Evolutionary conservation across 139 green algal genomes (phyloP).

Genomic region (Spirogloea muscicola): DNA sequence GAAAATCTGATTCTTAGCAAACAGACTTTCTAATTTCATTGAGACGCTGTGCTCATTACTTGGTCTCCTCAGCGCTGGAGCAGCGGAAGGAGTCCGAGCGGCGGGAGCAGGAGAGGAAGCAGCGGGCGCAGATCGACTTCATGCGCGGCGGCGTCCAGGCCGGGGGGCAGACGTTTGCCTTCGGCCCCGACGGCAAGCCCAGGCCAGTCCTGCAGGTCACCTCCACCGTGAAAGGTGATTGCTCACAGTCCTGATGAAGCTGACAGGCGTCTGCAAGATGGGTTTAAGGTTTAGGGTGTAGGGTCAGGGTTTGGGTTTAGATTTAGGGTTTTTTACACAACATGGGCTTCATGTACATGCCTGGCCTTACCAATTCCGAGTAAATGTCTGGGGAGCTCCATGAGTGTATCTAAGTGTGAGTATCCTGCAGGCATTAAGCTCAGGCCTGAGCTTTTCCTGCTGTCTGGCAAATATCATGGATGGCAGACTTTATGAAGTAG

Average conservation of each 20-base stretch:
- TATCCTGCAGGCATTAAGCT: too few species aligned
- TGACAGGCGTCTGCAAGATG: not conserved
- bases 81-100: conserved; percentile 19
- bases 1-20: too few species aligned
- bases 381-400: too few species aligned
- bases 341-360: not conserved
- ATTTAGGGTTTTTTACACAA: not conserved
- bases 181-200: not conserved
- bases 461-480: too few species aligned
- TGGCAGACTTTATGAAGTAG: too few species aligned
- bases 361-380: not conserved
- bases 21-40: too few species aligned
- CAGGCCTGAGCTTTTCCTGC: too few species aligned
- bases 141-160: not conserved
- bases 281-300: not conserved
- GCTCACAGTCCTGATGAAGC: not conserved
- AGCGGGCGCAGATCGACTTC: conserved; percentile 25
- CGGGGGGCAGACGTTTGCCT: too few species aligned
- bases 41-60: too few species aligned
- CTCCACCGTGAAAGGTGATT: conserved; percentile 7
- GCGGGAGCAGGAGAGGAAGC: conserved; percentile 22
- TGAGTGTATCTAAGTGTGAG: too few species aligned
- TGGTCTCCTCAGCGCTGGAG: not conserved
- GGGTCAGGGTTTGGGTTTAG: not conserved
- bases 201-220: conserved; percentile 16